Evolutionary conservation across 2,329 filamentous ascomycete genomes (phyloP), one percentile per base, ranked within the genome.

Genomic region (Cladophialophora psammophila): DNA sequence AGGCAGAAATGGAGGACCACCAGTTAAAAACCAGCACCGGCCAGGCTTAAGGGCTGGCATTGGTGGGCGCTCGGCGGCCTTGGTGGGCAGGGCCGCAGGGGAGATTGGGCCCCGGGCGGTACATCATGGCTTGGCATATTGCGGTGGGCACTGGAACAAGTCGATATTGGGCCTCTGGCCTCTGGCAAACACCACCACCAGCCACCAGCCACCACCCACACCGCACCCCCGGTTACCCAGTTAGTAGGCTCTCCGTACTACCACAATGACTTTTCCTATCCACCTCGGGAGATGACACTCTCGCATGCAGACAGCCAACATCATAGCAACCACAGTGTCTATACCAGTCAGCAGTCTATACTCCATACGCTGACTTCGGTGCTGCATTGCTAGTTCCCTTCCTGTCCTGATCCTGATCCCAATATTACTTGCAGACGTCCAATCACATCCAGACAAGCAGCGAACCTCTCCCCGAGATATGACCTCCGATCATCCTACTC

Each of bases 381-480:
- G 18, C 45, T 50, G 45, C 45, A 50, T 50, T 50, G 45, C 58
- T 60, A 20, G 42, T 26, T 50, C 58, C 35, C 42, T 26, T 20
- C 15, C 18, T 60, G 13, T 52, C 5, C 36, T 35, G 20, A 31
- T 26, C 5, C 36, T 35, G 20, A 31, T 26, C 5, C 18, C 45
- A 12, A 50, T 50, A 26, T 50, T 50, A 26, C 45, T 50, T 26
- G 45, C 45, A 50, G 45, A 50, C 45, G 9, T 50, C 45, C 45
- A 50, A 50, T 50, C 45, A 36, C 48, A 18, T 35, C 31, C 59
- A 18, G 20, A 40, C 48, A 9, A 36, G 34, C 45, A 35, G 9
- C 45, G 13, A 35, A 20, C 42, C 57, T 48, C 45, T n/a, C 35
- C 50, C 26, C 60, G 61, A 69, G 63, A 59, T 42, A 69, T 69